These are phyloP conservation scores for Saturnispora besseyi DNA, from an alignment of 805 yeast species.

Conservation along the genomic window DNA sequence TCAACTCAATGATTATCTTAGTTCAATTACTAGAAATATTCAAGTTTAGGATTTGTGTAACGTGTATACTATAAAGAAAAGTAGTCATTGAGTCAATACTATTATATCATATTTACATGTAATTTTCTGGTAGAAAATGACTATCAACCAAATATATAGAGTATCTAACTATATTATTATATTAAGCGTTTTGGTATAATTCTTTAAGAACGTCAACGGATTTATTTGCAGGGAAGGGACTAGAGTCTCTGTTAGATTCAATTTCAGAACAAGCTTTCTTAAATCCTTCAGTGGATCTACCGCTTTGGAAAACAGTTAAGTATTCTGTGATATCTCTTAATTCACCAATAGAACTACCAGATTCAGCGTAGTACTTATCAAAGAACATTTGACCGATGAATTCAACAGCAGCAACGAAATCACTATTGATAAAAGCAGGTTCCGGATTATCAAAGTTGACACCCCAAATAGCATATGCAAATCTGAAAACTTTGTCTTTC, in stretches of 20 bases:
- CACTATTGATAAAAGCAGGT: conserved; percentile 47
- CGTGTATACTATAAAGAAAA: neutral
- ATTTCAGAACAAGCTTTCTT: conserved; percentile 28
- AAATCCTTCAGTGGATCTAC: conserved; percentile 29
- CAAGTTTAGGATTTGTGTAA: conserved; percentile 2
- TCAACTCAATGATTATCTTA: neutral
- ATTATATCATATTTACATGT: conserved; percentile 1
- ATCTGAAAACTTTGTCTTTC: conserved; percentile 63
- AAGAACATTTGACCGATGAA: conserved; percentile 63
- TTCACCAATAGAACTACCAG: conserved; percentile 33
- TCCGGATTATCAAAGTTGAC: conserved; percentile 59
- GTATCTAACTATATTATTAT: neutral
- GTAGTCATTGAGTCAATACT: neutral
- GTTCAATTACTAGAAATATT: neutral
- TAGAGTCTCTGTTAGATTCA: conserved; percentile 25
- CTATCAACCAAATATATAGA: neutral
- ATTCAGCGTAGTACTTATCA: conserved; percentile 33
- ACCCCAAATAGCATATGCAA: conserved; percentile 80
- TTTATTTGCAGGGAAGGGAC: conserved; percentile 7
- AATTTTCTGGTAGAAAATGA: neutral
- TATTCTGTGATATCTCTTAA: conserved; percentile 31
- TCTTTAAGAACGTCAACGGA: conserved; percentile 6
- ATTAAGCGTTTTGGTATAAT: conserved; percentile 2
- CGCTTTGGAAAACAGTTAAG: conserved; percentile 30
- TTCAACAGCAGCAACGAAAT: conserved; percentile 58